These are phyloP conservation scores for Pseudogymnoascus sp. DNA, from an alignment of 2,329 filamentous ascomycete species.

Conservation along the genomic window DNA sequence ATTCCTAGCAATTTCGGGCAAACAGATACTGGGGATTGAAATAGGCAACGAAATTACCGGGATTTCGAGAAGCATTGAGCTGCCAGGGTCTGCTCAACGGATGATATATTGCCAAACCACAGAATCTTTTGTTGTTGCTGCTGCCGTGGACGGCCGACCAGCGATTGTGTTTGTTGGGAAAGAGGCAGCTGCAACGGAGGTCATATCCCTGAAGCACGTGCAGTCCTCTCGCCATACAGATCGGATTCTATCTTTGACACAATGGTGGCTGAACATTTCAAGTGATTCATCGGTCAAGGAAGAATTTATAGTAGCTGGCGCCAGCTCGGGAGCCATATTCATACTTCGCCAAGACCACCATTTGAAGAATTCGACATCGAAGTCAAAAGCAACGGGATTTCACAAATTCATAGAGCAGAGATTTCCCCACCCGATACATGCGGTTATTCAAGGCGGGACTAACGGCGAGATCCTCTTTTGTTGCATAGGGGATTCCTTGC, in stretches of 20 bases:
- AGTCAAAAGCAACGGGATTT: background rate
- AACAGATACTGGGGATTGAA: background rate
- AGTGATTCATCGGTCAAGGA: background rate
- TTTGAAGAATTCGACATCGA: background rate
- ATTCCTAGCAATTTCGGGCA: background rate
- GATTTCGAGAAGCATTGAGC: background rate
- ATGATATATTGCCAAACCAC: conserved; percentile 49
- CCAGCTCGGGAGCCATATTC: background rate
- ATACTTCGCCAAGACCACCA: background rate
- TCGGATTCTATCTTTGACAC: background rate
- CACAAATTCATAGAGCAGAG: background rate
- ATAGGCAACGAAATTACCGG: background rate
- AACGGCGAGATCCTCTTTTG: conserved; percentile 39
- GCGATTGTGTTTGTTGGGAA: conserved; percentile 46
- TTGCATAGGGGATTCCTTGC: conserved; percentile 45
- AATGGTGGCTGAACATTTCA: background rate
- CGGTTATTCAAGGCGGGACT: background rate
- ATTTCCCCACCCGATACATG: background rate
- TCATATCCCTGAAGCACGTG: background rate
- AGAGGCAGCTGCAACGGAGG: background rate
- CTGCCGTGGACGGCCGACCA: conserved; percentile 36
- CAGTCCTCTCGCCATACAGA: background rate
- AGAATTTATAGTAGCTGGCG: background rate
- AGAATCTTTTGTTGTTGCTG: conserved; percentile 47
- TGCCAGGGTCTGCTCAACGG: conserved; percentile 20